phyloP scores from a whole-genome alignment of 1,284 basidiomycete species.

The Cystobasidiaceae sp. region DNA sequence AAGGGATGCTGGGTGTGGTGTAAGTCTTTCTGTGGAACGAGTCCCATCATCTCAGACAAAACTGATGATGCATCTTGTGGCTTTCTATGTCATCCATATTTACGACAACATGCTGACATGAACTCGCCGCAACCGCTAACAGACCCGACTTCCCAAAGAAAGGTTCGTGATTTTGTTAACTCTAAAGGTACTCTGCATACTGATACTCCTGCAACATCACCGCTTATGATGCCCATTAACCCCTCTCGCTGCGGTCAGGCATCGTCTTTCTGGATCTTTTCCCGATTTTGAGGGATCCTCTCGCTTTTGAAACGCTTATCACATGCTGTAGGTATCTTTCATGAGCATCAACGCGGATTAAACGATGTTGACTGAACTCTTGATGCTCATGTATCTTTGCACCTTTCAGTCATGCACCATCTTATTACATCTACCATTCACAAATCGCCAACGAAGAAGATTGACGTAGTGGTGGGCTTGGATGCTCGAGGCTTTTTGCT shows the following conservation, averaged over 20 bases:
- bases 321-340: conserved; percentile 20
- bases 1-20: conserved; percentile 25
- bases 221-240: neutral
- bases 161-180: conserved; percentile 46
- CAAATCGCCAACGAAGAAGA: conserved; percentile 56
- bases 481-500: conserved; percentile 96
- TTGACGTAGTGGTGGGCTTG: conserved; percentile 91
- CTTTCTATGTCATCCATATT: too few relatives aligned
- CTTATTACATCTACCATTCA: conserved; percentile 71
- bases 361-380: conserved; percentile 53
- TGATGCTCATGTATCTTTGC: conserved; percentile 68
- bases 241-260: conserved; percentile 47
- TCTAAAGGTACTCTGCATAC: neutral
- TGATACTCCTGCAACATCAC: conserved; percentile 61
- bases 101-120: neutral
- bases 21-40: neutral
- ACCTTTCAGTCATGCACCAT: conserved; percentile 78
- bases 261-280: conserved; percentile 83
- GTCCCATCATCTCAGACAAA: too few relatives aligned
- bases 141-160: conserved; percentile 77
- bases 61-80: too few relatives aligned
- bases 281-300: conserved; percentile 75
- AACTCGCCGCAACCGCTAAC: neutral
- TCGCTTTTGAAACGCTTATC: conserved; percentile 62
- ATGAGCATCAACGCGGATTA: neutral